Conservation (phyloP, 176 grass and related monocot genomes). For the sorghum (Sorghum bicolor) region DNA sequence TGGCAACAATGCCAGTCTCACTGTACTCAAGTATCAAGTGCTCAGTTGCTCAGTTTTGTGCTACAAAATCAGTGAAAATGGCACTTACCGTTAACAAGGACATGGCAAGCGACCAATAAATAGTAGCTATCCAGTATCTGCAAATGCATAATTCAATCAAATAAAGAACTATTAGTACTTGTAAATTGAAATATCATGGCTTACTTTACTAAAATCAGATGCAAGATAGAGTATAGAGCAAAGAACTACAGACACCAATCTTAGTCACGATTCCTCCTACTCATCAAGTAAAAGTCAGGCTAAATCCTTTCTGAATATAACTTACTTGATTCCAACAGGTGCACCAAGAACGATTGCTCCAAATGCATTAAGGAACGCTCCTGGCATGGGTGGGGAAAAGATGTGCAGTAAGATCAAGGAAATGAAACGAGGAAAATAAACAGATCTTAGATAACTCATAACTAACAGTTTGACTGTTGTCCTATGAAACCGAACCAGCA, state of each 20-base stretch:
- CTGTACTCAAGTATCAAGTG: background rate
- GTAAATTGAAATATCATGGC: background rate
- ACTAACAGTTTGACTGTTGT: background rate
- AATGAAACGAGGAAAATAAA: background rate
- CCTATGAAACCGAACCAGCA: background rate
- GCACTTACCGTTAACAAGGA: constrained; percentile 76
- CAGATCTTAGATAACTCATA: background rate
- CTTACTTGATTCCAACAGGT: constrained; percentile 83
- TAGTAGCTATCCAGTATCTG: constrained; percentile 64
- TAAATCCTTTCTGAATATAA: background rate
- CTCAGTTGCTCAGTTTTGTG: background rate
- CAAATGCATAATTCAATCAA: constrained; percentile 19
- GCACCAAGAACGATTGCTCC: constrained; percentile 87
- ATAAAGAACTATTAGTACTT: background rate
- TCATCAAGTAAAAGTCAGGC: background rate
- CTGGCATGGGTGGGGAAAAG: constrained; percentile 24
- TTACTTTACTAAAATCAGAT: background rate
- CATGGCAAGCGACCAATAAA: constrained; percentile 89
- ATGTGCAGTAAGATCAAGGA: constrained; percentile 6
- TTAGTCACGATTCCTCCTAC: background rate
- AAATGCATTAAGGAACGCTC: constrained; percentile 89
- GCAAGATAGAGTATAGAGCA: background rate
- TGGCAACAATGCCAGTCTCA: background rate
- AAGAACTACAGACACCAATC: background rate
- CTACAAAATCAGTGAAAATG: constrained; percentile 2